phyloP scores from a whole-genome alignment of 148 eudicot species.

The Nepenthes mirabilis region DNA sequence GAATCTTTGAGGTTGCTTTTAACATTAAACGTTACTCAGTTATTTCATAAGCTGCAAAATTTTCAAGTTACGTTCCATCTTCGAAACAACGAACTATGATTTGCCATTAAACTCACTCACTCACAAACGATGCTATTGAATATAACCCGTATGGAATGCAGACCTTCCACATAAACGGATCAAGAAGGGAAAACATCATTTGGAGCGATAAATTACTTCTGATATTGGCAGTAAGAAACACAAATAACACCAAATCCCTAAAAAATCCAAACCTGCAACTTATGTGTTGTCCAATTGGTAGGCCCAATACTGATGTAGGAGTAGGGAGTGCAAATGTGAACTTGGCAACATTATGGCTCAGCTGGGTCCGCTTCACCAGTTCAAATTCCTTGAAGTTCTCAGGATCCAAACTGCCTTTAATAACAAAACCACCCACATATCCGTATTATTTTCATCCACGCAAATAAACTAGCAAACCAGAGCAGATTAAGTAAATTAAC shows the following conservation, averaged over 20 bases:
- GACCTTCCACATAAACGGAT: not conserved
- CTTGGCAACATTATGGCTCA: conserved; percentile 91
- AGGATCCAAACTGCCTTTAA: conserved; percentile 66
- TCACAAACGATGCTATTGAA: too few relatives aligned
- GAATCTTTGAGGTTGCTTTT: too few relatives aligned
- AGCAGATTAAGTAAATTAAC: not conserved
- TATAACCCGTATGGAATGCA: not conserved
- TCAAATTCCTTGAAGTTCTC: conserved; percentile 78
- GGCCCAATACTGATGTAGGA: conserved; percentile 83
- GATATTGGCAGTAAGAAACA: not conserved
- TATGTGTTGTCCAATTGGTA: conserved; percentile 89
- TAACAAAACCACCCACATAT: conserved; percentile 7
- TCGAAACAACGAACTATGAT: too few relatives aligned
- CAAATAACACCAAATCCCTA: not conserved
- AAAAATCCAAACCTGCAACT: conserved; percentile 60
- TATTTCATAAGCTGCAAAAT: too few relatives aligned
- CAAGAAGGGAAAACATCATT: not conserved
- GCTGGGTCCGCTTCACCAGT: conserved; percentile 58
- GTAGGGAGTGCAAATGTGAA: conserved; percentile 80
- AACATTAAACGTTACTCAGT: too few relatives aligned
- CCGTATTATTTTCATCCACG: not conserved
- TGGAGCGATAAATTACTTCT: not conserved
- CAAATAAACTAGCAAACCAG: conserved; percentile 2
- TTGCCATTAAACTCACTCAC: too few relatives aligned
- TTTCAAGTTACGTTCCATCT: too few relatives aligned